Evolutionary conservation across 495 filamentous ascomycete species (phyloP).

Genomic region (Penicillium cataractarum): DNA sequence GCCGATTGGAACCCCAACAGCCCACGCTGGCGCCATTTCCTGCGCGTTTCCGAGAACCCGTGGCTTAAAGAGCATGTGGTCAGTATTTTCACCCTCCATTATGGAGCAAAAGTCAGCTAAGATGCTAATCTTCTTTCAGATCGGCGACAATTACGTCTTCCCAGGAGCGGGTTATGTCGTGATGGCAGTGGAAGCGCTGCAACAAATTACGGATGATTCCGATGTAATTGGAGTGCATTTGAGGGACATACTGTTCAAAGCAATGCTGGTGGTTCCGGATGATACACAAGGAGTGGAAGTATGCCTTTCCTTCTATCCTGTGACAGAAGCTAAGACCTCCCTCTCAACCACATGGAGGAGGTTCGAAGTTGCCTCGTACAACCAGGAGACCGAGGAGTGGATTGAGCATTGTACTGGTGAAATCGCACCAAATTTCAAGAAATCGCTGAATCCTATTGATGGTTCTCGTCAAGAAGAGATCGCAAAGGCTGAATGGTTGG

Average conservation of each 20-base stretch:
- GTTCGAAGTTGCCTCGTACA: not conserved
- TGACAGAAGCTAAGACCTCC: not conserved
- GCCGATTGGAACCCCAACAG: not conserved
- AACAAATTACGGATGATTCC: not conserved
- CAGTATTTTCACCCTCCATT: not conserved
- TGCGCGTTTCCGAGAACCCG: not conserved
- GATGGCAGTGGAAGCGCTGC: not conserved
- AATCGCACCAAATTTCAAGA: not conserved
- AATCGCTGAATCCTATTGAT: not conserved
- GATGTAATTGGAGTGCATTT: not conserved
- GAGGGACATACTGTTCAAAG: not conserved
- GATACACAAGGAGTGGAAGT: not conserved
- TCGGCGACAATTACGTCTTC: not conserved
- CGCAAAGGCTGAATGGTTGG: not conserved
- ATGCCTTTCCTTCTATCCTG: not conserved
- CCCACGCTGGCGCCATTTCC: not conserved
- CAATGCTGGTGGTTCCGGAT: not conserved
- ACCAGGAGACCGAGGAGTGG: not conserved
- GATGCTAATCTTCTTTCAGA: not conserved
- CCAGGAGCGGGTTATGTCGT: not conserved
- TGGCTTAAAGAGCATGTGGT: not conserved
- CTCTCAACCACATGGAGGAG: not conserved
- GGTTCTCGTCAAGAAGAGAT: not conserved
- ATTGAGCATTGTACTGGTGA: not conserved
- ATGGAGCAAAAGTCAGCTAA: not conserved